Evolutionary conservation across 768 basidiomycete genomes (phyloP), one percentile per base, ranked within the genome.

Genomic region (Suillus lakei): DNA sequence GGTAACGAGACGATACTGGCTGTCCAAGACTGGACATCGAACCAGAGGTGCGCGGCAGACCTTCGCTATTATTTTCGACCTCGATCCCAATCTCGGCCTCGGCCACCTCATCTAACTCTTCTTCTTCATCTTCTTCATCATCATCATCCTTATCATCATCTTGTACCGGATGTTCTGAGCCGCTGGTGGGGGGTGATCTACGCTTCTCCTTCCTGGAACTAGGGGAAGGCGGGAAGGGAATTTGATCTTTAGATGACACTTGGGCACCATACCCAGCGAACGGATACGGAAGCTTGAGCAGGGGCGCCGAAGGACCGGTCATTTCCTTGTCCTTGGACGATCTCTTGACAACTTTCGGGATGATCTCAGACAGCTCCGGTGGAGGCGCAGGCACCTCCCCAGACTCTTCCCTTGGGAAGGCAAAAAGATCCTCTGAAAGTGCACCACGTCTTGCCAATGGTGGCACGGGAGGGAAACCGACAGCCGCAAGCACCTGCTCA

Each of bases 21-120:
- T 91, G 89, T 3, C 93, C 93, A 6, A 95, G 84, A 66, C 90
- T 92, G 4, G 93, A 95, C 88, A 95, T 88, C 9, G 93, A 95
- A 23, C 88, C 91, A 0, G 92, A 92, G 5, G 86, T 90, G 21
- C 88, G 83, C 48, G 86, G 87, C 5, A 88, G 85, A 0, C 89
- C 88, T 48, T 81, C 82, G 53, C 83, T 84, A 60, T 79, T 80
- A 50, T 78, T 79, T 48, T 75, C 78, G 5, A 46, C 67, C 28
- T 78, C 81, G 28, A 75, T 79, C 16, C 70, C 77, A 2, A 68
- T 78, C 12, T 72, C 79, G 5, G 80, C 84, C 15, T 73, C 79
- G 4, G 80, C 84, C 1, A 79, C 84, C 43, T 85, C 85, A 15
- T 82, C 84, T 1, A 75, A 81, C 2, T 78, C 82, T 0, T 81